phyloP scores from a whole-genome alignment of 225 moss, liverwort and hornwort genomes.

The Pseudoscleropodium purum region DNA sequence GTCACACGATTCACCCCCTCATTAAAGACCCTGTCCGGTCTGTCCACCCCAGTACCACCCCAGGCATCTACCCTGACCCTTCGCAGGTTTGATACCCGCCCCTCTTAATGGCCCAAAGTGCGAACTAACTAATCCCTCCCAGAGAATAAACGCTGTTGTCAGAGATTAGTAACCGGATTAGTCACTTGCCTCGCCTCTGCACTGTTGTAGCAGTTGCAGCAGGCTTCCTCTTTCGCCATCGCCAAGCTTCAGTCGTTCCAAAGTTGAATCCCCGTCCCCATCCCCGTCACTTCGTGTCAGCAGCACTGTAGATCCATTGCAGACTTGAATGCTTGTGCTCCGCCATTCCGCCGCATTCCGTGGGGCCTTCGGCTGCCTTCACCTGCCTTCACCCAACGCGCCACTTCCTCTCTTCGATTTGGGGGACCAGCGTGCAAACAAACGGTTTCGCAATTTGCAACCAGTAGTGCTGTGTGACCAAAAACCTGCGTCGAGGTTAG shows the following conservation, averaged over 20 bases:
- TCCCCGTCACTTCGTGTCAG: not conserved
- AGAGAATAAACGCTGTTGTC: not conserved
- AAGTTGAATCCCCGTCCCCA: not conserved
- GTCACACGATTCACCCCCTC: not conserved
- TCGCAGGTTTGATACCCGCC: not conserved
- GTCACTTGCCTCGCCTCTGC: not conserved
- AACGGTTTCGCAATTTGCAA: not conserved
- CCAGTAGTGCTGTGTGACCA: not conserved
- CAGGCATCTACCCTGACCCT: not conserved
- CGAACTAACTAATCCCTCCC: not conserved
- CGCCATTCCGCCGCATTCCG: not conserved
- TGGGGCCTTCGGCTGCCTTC: not conserved
- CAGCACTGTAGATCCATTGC: not conserved
- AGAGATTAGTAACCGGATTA: not conserved
- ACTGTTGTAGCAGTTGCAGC: not conserved
- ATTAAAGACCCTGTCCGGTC: not conserved
- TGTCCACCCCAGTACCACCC: not conserved
- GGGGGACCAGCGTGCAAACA: not conserved
- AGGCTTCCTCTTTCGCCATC: not conserved
- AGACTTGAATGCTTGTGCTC: not conserved
- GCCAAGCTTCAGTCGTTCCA: not conserved
- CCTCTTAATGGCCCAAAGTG: not conserved
- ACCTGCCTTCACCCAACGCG: not conserved
- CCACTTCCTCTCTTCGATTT: not conserved
- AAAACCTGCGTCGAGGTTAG: not conserved